These are phyloP conservation scores for Globisporangium iwayamae DNA, from an alignment of 352 stramenopile species.

Conservation along the genomic window DNA sequence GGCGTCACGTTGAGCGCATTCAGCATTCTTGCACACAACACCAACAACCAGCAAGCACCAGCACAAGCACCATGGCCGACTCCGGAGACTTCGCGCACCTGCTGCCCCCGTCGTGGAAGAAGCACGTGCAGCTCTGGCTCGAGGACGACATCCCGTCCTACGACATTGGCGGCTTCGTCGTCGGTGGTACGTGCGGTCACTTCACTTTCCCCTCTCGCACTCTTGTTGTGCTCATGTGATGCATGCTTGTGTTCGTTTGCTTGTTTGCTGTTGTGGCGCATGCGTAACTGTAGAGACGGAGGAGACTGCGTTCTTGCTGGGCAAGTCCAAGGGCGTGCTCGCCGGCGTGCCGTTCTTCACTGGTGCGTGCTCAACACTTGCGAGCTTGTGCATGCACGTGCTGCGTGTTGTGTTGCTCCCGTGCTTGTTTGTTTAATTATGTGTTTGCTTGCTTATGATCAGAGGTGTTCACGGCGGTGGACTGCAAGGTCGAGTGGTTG, in stretches of 20 bases:
- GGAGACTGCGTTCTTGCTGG: slow-evolving; percentile 84
- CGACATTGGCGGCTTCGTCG: slow-evolving; percentile 98
- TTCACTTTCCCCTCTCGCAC: not conserved
- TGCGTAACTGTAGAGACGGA: slow-evolving; percentile 37
- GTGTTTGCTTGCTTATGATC: slow-evolving; percentile 17
- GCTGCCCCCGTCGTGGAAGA: slow-evolving; percentile 78
- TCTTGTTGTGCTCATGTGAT: not conserved
- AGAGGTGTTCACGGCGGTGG: slow-evolving; percentile 90
- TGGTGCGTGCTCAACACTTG: slow-evolving; percentile 11
- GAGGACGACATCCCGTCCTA: slow-evolving; percentile 96
- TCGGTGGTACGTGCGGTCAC: slow-evolving; percentile 64
- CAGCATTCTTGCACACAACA: not conserved
- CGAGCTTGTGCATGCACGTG: not conserved
- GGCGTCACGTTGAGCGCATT: slow-evolving; percentile 1
- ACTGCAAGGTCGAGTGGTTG: slow-evolving; percentile 91
- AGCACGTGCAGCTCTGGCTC: slow-evolving; percentile 92
- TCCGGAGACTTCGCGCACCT: slow-evolving; percentile 51
- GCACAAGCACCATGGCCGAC: slow-evolving; percentile 17
- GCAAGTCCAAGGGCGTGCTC: slow-evolving; percentile 94
- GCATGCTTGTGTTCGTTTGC: slow-evolving; percentile 10
- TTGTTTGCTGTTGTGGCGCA: not conserved
- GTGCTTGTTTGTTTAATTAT: not conserved
- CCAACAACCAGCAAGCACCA: not conserved
- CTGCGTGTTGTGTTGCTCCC: not conserved
- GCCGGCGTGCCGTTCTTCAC: slow-evolving; percentile 96